Evolutionary conservation across 2,329 filamentous ascomycete genomes (phyloP).

Genomic region (Fusarium oxysporum): DNA sequence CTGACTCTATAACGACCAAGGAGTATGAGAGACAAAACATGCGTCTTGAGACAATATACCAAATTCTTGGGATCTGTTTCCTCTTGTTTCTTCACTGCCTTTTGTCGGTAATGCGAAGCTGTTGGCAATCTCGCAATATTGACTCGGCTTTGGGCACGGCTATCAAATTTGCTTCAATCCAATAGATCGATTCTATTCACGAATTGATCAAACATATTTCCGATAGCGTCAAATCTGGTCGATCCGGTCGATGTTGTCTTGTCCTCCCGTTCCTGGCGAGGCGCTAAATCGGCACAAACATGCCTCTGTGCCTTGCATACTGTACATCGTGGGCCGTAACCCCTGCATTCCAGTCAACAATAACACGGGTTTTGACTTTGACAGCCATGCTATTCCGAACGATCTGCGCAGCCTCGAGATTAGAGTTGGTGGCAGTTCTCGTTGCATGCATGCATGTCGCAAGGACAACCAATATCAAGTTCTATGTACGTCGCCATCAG

Average conservation of each 20-base stretch:
- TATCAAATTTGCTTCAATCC: background rate
- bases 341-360: conserved; percentile 14
- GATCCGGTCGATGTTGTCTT: conserved; percentile 9
- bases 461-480: background rate
- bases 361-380: background rate
- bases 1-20: background rate
- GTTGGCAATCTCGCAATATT: background rate
- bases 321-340: background rate
- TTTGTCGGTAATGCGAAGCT: background rate
- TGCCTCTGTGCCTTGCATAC: conserved; percentile 12
- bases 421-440: conserved; percentile 3
- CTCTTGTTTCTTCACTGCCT: background rate
- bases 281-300: conserved; percentile 5
- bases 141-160: background rate
- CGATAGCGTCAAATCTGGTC: background rate
- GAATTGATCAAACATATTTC: background rate
- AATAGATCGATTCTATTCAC: background rate
- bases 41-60: background rate
- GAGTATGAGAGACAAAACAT: background rate
- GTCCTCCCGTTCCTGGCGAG: conserved; percentile 19
- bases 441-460: background rate
- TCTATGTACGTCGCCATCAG: background rate
- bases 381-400: background rate
- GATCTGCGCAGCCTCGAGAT: background rate
- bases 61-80: background rate